Evolutionary conservation across 164 flowering plant genomes (phyloP).

Genomic region (Tetrastigma voinierianum): DNA sequence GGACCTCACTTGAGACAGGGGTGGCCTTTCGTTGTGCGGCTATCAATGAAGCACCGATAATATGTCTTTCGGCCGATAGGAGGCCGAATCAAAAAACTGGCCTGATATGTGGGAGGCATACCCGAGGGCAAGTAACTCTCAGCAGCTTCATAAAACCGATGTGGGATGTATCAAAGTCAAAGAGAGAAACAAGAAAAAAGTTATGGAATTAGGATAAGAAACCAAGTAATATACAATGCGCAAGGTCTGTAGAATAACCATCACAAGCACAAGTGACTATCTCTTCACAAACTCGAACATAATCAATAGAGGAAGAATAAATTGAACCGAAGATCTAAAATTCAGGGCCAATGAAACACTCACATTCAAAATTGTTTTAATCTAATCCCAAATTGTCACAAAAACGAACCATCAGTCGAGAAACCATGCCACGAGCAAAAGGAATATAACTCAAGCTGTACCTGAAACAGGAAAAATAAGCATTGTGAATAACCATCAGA

Average conservation of each 20-base stretch:
- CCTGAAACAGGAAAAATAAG: slow-evolving; percentile 50
- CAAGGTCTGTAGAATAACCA: not conserved
- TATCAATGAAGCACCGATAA: no score
- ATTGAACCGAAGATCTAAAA: not conserved
- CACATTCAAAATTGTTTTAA: not conserved
- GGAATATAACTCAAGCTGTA: slow-evolving; percentile 93
- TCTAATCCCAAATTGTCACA: slow-evolving; percentile 81
- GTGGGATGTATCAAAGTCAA: no score
- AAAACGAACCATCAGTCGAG: slow-evolving; percentile 58
- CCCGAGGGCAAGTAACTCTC: no score
- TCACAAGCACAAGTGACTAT: not conserved
- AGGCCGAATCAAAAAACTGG: no score
- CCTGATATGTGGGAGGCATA: no score
- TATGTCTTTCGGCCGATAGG: no score
- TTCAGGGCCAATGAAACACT: no score
- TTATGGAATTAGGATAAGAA: not conserved
- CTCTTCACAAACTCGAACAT: not conserved
- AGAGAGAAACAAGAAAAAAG: not conserved
- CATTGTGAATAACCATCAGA: not conserved
- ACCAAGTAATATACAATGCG: not conserved
- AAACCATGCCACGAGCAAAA: slow-evolving; percentile 81
- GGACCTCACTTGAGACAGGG: no score
- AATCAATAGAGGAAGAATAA: not conserved
- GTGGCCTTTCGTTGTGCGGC: no score
- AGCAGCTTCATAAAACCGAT: no score